A percentile compares a stretch with the other conserved stretches of the same genome.
Evolutionary conservation across 1,284 basidiomycete genomes (phyloP).

Genomic region (Amylostereum chailletii): DNA sequence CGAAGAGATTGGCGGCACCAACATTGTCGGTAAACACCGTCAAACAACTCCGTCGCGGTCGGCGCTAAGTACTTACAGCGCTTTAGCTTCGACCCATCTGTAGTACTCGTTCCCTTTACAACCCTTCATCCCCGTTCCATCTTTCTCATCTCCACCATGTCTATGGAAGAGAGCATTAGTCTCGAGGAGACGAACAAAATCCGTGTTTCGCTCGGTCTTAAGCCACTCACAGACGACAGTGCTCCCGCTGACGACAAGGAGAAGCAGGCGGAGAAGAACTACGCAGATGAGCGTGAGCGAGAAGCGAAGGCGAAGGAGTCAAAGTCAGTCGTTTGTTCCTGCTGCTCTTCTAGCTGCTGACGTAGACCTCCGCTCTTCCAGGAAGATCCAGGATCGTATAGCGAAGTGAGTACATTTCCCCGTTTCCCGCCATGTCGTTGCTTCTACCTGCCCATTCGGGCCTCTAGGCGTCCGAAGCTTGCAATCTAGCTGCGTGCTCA

Average conservation of each 20-base stretch:
- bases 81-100: too few relatives aligned
- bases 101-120: too few relatives aligned
- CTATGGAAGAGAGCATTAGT: conserved; percentile 83
- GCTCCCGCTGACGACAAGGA: conserved; percentile 62
- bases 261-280: conserved; percentile 80
- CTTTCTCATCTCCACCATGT: conserved; percentile 29
- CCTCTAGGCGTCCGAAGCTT: conserved; percentile 11
- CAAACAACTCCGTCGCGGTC: too few relatives aligned
- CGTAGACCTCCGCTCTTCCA: conserved; percentile 24
- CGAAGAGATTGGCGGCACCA: too few relatives aligned
- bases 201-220: conserved; percentile 89
- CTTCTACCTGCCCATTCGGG: conserved; percentile 41
- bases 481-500: conserved; percentile 31
- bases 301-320: conserved; percentile 69
- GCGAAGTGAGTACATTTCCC: conserved; percentile 69
- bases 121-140: too few relatives aligned
- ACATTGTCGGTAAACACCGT: too few relatives aligned
- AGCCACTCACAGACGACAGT: conserved; percentile 80
- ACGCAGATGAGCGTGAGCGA: conserved; percentile 58
- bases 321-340: conserved; percentile 42
- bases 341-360: conserved; percentile 6
- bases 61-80: too few relatives aligned
- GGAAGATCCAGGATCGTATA: conserved; percentile 72
- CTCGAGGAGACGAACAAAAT: conserved; percentile 98
- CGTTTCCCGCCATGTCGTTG: conserved; percentile 24